Evolutionary conservation across 2,329 filamentous ascomycete genomes (phyloP).

Genomic region (Alternaria sp.): DNA sequence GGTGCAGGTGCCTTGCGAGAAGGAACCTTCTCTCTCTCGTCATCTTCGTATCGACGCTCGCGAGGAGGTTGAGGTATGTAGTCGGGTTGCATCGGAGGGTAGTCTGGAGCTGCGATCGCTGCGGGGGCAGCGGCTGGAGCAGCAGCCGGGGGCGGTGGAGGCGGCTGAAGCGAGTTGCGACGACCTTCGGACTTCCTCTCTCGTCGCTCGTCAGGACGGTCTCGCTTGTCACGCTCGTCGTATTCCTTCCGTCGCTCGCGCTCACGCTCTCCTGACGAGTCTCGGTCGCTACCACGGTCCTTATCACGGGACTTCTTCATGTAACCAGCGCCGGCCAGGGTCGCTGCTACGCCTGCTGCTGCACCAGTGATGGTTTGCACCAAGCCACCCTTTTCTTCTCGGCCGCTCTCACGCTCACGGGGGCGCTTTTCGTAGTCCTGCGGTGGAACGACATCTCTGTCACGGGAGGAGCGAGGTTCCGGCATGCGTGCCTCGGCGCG

Average conservation of each 20-base stretch:
- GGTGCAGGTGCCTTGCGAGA: conserved; percentile 28
- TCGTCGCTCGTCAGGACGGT: conserved; percentile 36
- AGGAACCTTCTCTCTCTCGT: conserved; percentile 32
- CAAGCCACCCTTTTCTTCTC: conserved; percentile 15
- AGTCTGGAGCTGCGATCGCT: conserved; percentile 22
- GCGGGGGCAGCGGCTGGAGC: conserved; percentile 16
- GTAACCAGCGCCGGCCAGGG: conserved; percentile 35
- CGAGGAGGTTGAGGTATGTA: conserved; percentile 34
- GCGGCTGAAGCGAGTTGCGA: conserved; percentile 23
- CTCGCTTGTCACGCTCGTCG: conserved; percentile 39
- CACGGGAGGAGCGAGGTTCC: conserved; percentile 31
- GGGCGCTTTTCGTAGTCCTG: conserved; percentile 42
- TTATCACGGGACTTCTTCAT: conserved; percentile 40
- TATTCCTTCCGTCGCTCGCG: conserved; percentile 46
- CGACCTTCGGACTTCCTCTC: conserved; percentile 27
- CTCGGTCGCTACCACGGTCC: conserved; percentile 27
- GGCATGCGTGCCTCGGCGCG: conserved; percentile 39
- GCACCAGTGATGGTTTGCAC: conserved; percentile 37
- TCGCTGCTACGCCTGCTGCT: conserved; percentile 39
- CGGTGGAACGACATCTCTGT: conserved; percentile 27
- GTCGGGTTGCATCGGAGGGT: conserved; percentile 28
- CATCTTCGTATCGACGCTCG: conserved; percentile 44
- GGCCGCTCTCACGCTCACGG: conserved; percentile 37
- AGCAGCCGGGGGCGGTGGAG: conserved; percentile 22
- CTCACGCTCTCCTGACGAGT: conserved; percentile 41